These are phyloP conservation scores for Tuctoria greenei DNA, from an alignment of 176 grass and related monocot species.

Conservation along the genomic window DNA sequence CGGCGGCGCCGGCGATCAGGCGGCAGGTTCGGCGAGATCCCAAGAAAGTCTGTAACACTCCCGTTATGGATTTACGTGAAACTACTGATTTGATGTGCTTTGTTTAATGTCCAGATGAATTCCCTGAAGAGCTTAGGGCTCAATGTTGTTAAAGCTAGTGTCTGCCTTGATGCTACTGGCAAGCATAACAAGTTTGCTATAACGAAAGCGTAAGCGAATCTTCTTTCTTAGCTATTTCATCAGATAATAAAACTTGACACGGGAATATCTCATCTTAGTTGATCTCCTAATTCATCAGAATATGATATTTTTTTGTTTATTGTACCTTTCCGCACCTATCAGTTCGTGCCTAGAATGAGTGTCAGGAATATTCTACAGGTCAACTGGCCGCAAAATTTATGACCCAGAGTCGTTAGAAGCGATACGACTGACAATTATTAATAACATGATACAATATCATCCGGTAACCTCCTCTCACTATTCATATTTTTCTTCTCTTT, in stretches of 20 bases:
- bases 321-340: conserved; percentile 43
- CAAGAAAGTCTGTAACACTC: too few species aligned
- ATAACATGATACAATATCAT: conserved; percentile 90
- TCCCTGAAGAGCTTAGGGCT: conserved; percentile 82
- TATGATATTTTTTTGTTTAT: conserved; percentile 40
- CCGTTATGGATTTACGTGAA: conserved; percentile 3
- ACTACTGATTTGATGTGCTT: conserved; percentile 26
- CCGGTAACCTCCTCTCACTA: conserved; percentile 55
- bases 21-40: too few species aligned
- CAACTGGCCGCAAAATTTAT: conserved; percentile 87
- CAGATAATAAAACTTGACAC: conserved; percentile 28
- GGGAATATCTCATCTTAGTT: conserved; percentile 35
- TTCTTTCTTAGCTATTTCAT: conserved; percentile 32
- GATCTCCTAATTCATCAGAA: conserved; percentile 25
- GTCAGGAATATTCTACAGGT: conserved; percentile 72
- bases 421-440: conserved; percentile 93
- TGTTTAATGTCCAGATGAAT: conserved; percentile 65
- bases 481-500: neutral
- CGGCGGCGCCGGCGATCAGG: too few species aligned
- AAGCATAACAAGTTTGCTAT: conserved; percentile 87
- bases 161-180: conserved; percentile 84
- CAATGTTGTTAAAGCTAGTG: conserved; percentile 95
- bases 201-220: conserved; percentile 74
- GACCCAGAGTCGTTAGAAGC: conserved; percentile 95
- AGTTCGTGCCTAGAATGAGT: conserved; percentile 59